Evolutionary conservation across 1,139 yeast species (phyloP), one percentile per base, ranked within the genome.

Genomic region (Hyphopichia buzzinii): DNA sequence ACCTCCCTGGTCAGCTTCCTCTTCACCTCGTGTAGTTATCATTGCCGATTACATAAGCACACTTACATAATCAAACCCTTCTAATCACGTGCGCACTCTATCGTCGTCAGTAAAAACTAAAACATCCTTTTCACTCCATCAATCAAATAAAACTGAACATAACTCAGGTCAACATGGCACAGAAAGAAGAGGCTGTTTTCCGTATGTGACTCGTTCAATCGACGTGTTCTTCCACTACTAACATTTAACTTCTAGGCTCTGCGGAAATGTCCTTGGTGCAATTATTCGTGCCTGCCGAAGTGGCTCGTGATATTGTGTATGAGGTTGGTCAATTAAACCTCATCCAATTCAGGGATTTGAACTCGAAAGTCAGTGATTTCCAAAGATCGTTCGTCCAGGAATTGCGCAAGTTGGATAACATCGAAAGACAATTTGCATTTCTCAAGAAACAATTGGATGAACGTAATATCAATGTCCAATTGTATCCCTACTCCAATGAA

Each of bases 251-350:
- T n/a, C 14, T 44, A 65, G 70, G 71, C 55, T 84, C 92, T 35
- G 92, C 92, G 76, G 85, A 80, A 50, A 84, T 84, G 92, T 77
- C 87, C 16, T 74, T 82, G 58, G 77, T 83, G 30, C 87, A 84
- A 54, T 61, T 84, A 49, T 84, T 82, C 52, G 79, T 84, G 36
- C 89, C 90, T 2, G 68, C 81, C 17, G 94, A 84, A 58, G 75
- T 79, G 17, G 66, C 84, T 2, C 66, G 92, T 47, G 87, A 81
- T 40, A 70, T 82, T 11, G 73, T 82, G 31, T 77, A 81, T 52
- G 67, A 79, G 17, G 62, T 84, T 31, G 92, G 92, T 8, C 77
- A 77, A 34, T 59, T 81, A 47, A 81, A 84, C 35, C 59, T 76
- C 39, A 66, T 84, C 33, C 87, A 84, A 61, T 81, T 84, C 48